Evolutionary conservation across 148 eudicot species (phyloP), one percentile per base, ranked within the genome.

Genomic region (Rhododendron vialii): DNA sequence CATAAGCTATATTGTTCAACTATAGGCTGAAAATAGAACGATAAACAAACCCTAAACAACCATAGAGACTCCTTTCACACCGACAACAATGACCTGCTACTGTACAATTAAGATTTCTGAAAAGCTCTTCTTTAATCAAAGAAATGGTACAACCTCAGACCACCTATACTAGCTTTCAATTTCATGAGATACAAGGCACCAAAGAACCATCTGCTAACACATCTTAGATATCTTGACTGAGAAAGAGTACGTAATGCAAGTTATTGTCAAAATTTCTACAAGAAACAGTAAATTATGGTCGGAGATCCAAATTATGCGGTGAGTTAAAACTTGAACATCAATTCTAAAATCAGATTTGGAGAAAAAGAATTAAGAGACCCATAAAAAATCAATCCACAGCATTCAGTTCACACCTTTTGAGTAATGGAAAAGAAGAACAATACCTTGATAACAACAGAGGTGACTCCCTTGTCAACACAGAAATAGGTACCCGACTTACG

Each of bases 371-470:
- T n/a, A 12, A 20, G 48, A n/a, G 9, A 5, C 18, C 76, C 38
- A 2, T 7, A 75, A 0, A 36, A 17, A 75, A 75, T 38, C 79
- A 75, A 36, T 75, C 13, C n/a, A 35, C 41, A 75, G 24, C 45
- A 2, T 38, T 38, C 26, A 1, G 24, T 74, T 75, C n/a, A 38
- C n/a, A 8, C 17, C 13, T 35, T 15, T 18, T 75, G 15, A 7
- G 1, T 13, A 38, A 47, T 3, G 0, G 41, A 13, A 24, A 6
- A 41, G 59, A 82, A 33, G 30, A 12, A 12, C 2, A 63, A 38
- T 92, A 96, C 98, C 98, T 96, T 96, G 90, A 96, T 95, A 80
- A 96, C 99, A 86, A 96, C 99, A 67, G 99, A 92, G 22, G 99
- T 96, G 84, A 96, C 99, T 73, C 99, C 93, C 89, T 96, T 95